Conservation (phyloP, 768 basidiomycete genomes). For the Leccinellum rugosiceps region DNA sequence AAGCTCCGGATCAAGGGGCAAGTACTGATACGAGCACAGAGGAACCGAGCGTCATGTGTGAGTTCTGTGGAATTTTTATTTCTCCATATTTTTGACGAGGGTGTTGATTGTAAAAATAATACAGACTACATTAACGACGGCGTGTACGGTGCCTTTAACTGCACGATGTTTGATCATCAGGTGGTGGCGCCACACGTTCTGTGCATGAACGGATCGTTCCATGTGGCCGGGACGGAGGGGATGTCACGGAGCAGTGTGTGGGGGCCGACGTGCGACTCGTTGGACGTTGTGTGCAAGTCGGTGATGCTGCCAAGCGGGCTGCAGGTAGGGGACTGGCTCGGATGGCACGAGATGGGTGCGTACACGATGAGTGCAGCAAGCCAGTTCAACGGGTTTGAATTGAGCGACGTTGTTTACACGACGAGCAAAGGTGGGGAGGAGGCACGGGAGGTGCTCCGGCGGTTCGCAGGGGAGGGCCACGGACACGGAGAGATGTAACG, state of each 20-base stretch:
- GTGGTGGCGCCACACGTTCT: conserved; percentile 81
- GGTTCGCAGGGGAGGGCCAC: conserved; percentile 44
- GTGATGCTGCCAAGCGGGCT: conserved; percentile 63
- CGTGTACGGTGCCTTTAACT: conserved; percentile 96
- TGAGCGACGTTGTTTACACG: conserved; percentile 79
- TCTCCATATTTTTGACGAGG: background rate
- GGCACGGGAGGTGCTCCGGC: conserved; percentile 48
- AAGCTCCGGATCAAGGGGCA: conserved; percentile 22
- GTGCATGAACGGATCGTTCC: conserved; percentile 64
- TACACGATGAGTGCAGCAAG: conserved; percentile 98
- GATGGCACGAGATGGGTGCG: conserved; percentile 98
- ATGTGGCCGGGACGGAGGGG: conserved; percentile 35
- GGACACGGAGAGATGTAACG: conserved; percentile 29
- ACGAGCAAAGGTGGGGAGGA: conserved; percentile 54
- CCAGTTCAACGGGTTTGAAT: conserved; percentile 89
- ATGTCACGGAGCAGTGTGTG: conserved; percentile 72
- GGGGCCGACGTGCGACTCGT: conserved; percentile 98
- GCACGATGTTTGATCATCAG: conserved; percentile 97
- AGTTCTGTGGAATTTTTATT: conserved; percentile 36
- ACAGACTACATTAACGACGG: conserved; percentile 99
- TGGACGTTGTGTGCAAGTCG: conserved; percentile 82
- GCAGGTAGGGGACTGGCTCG: conserved; percentile 94
- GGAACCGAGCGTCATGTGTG: conserved; percentile 81
- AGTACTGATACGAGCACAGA: conserved; percentile 26
- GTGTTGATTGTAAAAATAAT: conserved; percentile 3